Evolutionary conservation across 352 stramenopile genomes (phyloP).

Genomic region (Aphanomyces invadans): DNA sequence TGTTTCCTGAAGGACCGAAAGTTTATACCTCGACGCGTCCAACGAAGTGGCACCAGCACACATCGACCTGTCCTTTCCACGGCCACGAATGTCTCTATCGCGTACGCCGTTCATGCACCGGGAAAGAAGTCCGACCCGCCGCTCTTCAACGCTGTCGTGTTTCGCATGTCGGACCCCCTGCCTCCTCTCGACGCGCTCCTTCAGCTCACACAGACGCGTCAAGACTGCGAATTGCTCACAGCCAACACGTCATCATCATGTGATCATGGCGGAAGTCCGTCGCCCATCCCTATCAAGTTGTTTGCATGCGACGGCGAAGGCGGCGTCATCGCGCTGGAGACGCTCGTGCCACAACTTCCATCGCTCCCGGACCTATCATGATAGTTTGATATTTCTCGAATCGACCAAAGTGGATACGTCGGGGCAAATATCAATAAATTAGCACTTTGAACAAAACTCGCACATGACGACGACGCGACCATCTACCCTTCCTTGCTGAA

Average conservation of each 20-base stretch:
- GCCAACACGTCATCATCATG: no score
- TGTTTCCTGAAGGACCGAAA: conserved; percentile 53
- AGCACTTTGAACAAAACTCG: conserved; percentile 24
- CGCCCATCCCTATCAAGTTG: conserved; percentile 53
- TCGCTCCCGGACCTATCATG: no score
- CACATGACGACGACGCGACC: no score
- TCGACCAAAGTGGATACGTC: no score
- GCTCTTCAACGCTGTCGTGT: conserved; percentile 51
- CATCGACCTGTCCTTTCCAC: conserved; percentile 11
- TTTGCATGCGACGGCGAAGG: conserved; percentile 48
- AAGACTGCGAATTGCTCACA: no score
- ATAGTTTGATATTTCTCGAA: no score
- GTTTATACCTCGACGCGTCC: conserved; percentile 49
- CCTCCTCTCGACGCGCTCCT: conserved; percentile 30
- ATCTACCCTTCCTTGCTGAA: conserved; percentile 31
- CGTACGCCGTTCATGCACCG: conserved; percentile 29
- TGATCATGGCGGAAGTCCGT: no score
- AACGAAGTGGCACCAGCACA: conserved; percentile 22
- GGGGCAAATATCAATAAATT: conserved; percentile 26
- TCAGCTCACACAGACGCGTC: not conserved
- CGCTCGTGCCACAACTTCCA: conserved; percentile 27
- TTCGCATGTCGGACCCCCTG: conserved; percentile 35
- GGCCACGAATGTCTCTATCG: not conserved
- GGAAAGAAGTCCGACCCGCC: conserved; percentile 41
- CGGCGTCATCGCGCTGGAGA: conserved; percentile 58